These are phyloP conservation scores for Miamiensis avidus DNA, from an alignment of 169 alveolate genomes.

Conservation along the genomic window DNA sequence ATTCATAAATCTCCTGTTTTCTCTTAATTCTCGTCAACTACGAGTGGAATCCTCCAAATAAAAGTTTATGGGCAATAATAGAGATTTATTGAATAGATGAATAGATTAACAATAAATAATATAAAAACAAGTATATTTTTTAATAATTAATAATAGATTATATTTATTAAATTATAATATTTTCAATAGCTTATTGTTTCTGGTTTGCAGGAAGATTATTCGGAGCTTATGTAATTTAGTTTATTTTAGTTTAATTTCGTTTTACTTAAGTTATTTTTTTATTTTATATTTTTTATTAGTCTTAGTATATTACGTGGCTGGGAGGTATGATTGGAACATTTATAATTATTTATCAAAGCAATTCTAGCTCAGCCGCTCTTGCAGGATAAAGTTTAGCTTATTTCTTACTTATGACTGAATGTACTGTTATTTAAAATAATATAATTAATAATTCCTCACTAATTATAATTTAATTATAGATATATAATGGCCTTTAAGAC, in stretches of 20 bases:
- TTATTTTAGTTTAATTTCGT: too few species aligned
- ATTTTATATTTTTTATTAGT: background rate
- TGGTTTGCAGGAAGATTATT: background rate
- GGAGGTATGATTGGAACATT: background rate
- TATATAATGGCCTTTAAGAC: slow-evolving; percentile 9
- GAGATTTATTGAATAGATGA: background rate
- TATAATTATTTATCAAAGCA: too few species aligned
- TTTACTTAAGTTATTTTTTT: too few species aligned
- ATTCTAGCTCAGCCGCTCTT: background rate
- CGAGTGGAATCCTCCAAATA: background rate
- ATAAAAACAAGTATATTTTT: background rate
- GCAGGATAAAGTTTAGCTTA: background rate
- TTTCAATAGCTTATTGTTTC: background rate
- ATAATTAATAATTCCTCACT: background rate
- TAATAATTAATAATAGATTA: too few species aligned
- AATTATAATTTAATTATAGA: background rate
- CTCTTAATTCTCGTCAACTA: background rate
- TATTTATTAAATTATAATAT: too few species aligned
- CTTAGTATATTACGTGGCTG: background rate
- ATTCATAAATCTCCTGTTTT: background rate
- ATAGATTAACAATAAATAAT: background rate
- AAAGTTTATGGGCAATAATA: background rate
- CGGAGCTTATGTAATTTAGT: background rate
- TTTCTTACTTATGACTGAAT: background rate
- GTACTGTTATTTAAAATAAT: background rate